Evolutionary conservation across 2,329 filamentous ascomycete species (phyloP), one percentile per base, ranked within the genome.

Genomic region (Ophiostoma novo-ulmi): DNA sequence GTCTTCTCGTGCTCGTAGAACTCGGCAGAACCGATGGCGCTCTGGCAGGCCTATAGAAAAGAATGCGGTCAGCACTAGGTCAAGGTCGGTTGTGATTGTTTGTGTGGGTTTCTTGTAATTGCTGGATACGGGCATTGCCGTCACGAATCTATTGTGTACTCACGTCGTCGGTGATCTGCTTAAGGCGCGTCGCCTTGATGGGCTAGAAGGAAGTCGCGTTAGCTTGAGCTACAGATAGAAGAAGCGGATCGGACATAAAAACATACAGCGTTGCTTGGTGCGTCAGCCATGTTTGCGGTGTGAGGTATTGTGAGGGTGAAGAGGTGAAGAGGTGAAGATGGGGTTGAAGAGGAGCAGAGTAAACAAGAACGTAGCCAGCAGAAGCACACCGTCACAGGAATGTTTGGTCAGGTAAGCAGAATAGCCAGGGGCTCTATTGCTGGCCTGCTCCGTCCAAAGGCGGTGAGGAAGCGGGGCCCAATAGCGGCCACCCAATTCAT

Each of bases 1-100:
- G 94, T 96, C 78, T 91, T 90, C 70, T 88, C 81, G 81, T 98
- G 95, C 75, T 97, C 91, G 83, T 99, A 99, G 81, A 86, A 89
- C 73, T 92, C 88, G 72, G 89, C 88, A 74, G 82, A 85, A 73
- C 88, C 88, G 76, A 98, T 87, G 72, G 92, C 91, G 75, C 85
- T 85, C 78, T 91, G 88, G 85, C 94, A 97, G 75, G 93, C 94
- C 93, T 97, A 69, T 72, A 10, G 26, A 0, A 17, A 22, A 61
- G 17, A 39, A 61, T 65, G 6, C n/a, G 52, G 14, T 65, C 35
- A 58, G 71, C 26, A 2, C 39, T 17, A 10, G 41, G n/a, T 31
- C 31, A 31, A 31, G 10, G 17, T 64, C 35, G 31, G 41, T 31
- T 31, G 31, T 31, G 3, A 31, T 31, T 31, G 31, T 31, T 31